A percentile compares a stretch with the other conserved stretches of the same genome.
Evolutionary conservation across 208 protist genomes (phyloP).

Genomic region (Leishmania gerbilli): DNA sequence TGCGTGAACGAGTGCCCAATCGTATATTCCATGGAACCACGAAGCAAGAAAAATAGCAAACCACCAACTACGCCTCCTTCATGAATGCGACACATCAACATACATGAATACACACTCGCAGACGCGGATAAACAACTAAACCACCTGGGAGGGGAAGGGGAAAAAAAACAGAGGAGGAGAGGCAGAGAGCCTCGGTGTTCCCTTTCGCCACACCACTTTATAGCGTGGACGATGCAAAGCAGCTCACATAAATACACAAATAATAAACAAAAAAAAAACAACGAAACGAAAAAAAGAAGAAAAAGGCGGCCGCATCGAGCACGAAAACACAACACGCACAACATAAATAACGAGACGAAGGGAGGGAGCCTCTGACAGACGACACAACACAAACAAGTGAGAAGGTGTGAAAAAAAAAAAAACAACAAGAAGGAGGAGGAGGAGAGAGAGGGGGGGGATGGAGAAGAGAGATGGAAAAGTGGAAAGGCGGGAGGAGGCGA

Average conservation of each 20-base stretch:
- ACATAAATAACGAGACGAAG: background rate
- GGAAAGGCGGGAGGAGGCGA: background rate
- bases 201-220: background rate
- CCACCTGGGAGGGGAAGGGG: background rate
- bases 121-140: slow-evolving; percentile 1
- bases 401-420: background rate
- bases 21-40: background rate
- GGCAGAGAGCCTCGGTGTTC: background rate
- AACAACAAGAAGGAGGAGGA: too few relatives aligned
- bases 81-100: background rate
- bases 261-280: background rate
- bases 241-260: background rate
- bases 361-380: background rate
- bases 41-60: background rate
- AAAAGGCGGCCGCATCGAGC: background rate
- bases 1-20: background rate
- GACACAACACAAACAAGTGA: background rate
- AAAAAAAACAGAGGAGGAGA: background rate
- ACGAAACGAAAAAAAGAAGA: background rate
- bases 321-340: background rate
- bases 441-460: background rate
- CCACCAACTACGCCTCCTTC: background rate
- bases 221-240: background rate
- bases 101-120: background rate
- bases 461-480: background rate